Evolutionary conservation across 345 rosid genomes (phyloP).

Genomic region (Gossypium herbaceum): DNA sequence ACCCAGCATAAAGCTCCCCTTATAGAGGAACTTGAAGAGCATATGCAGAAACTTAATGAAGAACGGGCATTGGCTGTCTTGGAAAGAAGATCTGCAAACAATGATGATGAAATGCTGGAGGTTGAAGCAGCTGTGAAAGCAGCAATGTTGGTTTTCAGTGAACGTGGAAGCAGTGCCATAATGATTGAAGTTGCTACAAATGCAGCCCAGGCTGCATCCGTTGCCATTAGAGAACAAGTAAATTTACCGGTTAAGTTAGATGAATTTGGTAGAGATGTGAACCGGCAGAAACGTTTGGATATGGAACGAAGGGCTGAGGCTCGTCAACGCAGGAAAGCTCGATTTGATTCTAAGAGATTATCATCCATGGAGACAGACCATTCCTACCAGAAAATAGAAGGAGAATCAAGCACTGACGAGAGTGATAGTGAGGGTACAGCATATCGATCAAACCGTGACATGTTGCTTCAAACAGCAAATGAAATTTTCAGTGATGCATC

Average conservation of each 20-base stretch:
- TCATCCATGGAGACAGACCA: conserved; percentile 64
- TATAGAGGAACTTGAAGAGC: conserved; percentile 87
- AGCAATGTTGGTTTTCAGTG: conserved; percentile 56
- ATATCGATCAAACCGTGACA: conserved; percentile 61
- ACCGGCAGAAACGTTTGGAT: conserved; percentile 83
- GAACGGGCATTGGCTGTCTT: conserved; percentile 61
- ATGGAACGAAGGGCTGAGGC: conserved; percentile 75
- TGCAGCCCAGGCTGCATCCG: conserved; percentile 77
- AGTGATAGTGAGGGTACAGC: conserved; percentile 86
- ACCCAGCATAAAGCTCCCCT: conserved; percentile 78
- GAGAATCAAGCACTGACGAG: conserved; percentile 97
- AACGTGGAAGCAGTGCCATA: conserved; percentile 56
- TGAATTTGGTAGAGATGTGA: conserved; percentile 92
- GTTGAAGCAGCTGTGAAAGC: conserved; percentile 85
- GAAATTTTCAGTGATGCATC: conserved; percentile 82
- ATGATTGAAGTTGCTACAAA: conserved; percentile 57
- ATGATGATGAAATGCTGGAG: conserved; percentile 80
- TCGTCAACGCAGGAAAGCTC: conserved; percentile 66
- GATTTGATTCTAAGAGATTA: conserved; percentile 61
- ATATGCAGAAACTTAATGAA: conserved; percentile 75
- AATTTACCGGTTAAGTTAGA: conserved; percentile 71
- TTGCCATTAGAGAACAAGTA: conserved; percentile 52
- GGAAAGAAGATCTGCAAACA: conserved; percentile 83
- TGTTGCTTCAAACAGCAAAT: conserved; percentile 69
- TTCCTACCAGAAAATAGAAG: conserved; percentile 67